A percentile compares a stretch with the other conserved stretches of the same genome.
These are phyloP conservation scores for Diplotaxis tenuifolia DNA, from an alignment of 345 rosid species.

Conservation along the genomic window DNA sequence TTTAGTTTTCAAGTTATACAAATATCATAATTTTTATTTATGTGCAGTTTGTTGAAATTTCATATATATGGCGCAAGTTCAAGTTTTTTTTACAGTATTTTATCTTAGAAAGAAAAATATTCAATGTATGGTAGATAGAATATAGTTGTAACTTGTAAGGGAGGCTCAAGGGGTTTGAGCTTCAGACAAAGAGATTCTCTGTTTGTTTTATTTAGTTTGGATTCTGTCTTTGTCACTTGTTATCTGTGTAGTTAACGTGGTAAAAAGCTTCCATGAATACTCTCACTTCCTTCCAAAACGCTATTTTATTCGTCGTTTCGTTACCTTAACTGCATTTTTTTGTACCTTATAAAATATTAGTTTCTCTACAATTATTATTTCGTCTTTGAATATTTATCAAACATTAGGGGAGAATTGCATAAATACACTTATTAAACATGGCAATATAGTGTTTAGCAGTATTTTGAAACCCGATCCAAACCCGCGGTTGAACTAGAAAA, in stretches of 20 bases:
- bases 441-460: too few species aligned
- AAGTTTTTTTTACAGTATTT: neutral
- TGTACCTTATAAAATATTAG: too few species aligned
- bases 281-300: neutral
- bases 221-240: slow-evolving; percentile 4
- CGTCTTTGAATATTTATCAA: too few species aligned
- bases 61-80: slow-evolving; percentile 19
- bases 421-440: too few species aligned
- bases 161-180: slow-evolving; percentile 4
- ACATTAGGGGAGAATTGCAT: too few species aligned
- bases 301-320: neutral
- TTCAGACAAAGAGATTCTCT: slow-evolving; percentile 21
- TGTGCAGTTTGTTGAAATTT: slow-evolving; percentile 30
- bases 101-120: slow-evolving; percentile 13
- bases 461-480: too few species aligned
- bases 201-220: slow-evolving; percentile 12
- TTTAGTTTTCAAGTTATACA: slow-evolving; percentile 1
- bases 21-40: too few species aligned
- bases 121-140: too few species aligned
- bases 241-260: neutral
- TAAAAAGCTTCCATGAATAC: neutral
- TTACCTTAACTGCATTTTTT: neutral
- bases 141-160: slow-evolving; percentile 15
- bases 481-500: too few species aligned
- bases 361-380: too few species aligned